A percentile compares a stretch with the other conserved stretches of the same genome.
Conservation (phyloP, 805 yeast species). For the Ogataea naganishii region DNA sequence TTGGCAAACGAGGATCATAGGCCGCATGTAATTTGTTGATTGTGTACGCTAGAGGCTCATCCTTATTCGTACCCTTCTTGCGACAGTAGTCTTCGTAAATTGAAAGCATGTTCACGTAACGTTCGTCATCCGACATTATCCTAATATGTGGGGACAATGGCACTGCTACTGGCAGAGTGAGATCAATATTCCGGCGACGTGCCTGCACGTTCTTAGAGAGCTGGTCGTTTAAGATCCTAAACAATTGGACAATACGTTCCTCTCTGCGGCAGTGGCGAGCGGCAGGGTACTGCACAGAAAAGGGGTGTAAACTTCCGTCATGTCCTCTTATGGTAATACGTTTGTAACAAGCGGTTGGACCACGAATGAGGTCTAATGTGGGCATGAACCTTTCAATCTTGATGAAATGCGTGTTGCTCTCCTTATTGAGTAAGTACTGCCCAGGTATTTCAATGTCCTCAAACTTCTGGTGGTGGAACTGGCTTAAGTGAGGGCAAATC, state of each 20-base stretch:
- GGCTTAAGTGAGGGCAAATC: slow-evolving; percentile 89
- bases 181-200: slow-evolving; percentile 73
- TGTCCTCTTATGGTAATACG: slow-evolving; percentile 85
- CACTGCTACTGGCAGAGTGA: slow-evolving; percentile 85
- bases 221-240: slow-evolving; percentile 79
- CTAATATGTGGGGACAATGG: slow-evolving; percentile 94
- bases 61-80: slow-evolving; percentile 63
- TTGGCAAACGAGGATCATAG: slow-evolving; percentile 85
- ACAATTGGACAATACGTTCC: slow-evolving; percentile 86
- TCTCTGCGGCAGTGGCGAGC: slow-evolving; percentile 96
- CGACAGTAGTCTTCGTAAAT: slow-evolving; percentile 86
- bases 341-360: slow-evolving; percentile 84
- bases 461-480: slow-evolving; percentile 96
- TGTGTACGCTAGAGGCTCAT: slow-evolving; percentile 83
- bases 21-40: slow-evolving; percentile 85
- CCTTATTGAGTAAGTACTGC: slow-evolving; percentile 83
- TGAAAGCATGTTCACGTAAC: slow-evolving; percentile 67
- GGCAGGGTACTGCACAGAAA: slow-evolving; percentile 96
- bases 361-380: slow-evolving; percentile 78
- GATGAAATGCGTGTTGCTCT: slow-evolving; percentile 80
- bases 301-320: slow-evolving; percentile 86
- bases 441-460: slow-evolving; percentile 98
- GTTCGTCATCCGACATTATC: slow-evolving; percentile 72
- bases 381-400: slow-evolving; percentile 93
- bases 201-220: slow-evolving; percentile 78